phyloP scores from a whole-genome alignment of 495 filamentous ascomycete species.

The Penicillium herquei region DNA sequence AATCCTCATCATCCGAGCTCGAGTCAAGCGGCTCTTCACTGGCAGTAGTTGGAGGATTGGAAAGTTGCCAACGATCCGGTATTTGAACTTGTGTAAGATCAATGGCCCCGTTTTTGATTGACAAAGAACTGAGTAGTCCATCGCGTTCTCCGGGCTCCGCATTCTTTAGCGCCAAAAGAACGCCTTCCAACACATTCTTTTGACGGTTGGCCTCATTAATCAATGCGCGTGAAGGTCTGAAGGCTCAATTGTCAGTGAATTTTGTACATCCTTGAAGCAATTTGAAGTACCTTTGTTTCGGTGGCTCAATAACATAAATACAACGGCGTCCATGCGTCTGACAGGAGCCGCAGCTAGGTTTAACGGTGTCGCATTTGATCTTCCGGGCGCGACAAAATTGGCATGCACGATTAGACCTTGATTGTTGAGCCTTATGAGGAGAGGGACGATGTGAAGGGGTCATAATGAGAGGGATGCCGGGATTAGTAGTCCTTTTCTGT shows the following conservation, averaged over 20 bases:
- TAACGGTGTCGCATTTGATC: constrained; percentile 1
- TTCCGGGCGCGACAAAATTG: constrained; percentile 7
- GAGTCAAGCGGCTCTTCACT: background rate
- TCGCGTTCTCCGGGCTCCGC: background rate
- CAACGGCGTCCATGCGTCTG: background rate
- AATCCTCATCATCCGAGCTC: background rate
- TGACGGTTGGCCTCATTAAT: background rate
- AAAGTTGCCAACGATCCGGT: background rate
- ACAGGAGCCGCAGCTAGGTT: constrained; percentile 3
- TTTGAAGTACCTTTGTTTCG: background rate
- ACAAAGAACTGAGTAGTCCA: background rate
- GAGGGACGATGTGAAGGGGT: background rate
- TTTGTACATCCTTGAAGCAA: too few species aligned
- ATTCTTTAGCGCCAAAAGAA: background rate
- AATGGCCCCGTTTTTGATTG: background rate
- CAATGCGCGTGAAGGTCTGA: background rate
- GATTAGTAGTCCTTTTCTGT: background rate
- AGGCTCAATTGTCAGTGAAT: background rate
- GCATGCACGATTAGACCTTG: background rate
- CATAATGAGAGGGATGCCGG: background rate
- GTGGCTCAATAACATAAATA: constrained; percentile 2
- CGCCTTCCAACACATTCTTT: background rate
- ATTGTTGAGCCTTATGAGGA: background rate
- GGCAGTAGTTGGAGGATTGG: background rate
- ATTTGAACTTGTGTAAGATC: background rate